phyloP scores from a whole-genome alignment of 306 rosid genomes.

The Astragalus glycyphyllos region DNA sequence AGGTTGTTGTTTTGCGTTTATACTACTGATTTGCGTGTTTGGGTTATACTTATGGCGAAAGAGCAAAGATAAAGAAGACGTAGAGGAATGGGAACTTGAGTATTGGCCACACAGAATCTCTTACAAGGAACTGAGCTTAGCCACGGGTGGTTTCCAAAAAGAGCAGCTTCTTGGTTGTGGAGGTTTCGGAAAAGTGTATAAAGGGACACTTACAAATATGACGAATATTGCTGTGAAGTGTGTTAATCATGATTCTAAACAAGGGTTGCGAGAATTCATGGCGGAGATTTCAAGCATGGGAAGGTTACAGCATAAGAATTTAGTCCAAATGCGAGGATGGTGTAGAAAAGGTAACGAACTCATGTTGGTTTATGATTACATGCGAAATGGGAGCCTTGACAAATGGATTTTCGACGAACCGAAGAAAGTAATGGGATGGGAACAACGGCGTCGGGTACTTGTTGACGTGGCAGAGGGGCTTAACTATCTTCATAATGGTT shows the following conservation, averaged over 20 bases:
- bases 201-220: slow-evolving; percentile 59
- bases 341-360: slow-evolving; percentile 73
- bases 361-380: slow-evolving; percentile 85
- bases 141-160: slow-evolving; percentile 62
- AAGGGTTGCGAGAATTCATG: slow-evolving; percentile 90
- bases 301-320: slow-evolving; percentile 82
- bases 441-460: slow-evolving; percentile 63
- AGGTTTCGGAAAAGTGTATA: slow-evolving; percentile 88
- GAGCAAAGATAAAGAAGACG: slow-evolving; percentile 42
- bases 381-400: slow-evolving; percentile 93
- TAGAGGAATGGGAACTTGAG: slow-evolving; percentile 90
- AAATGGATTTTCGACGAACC: slow-evolving; percentile 74
- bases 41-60: slow-evolving; percentile 58
- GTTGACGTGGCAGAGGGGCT: slow-evolving; percentile 89
- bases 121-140: slow-evolving; percentile 65
- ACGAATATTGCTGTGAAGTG: slow-evolving; percentile 84
- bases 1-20: slow-evolving; percentile 45
- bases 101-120: slow-evolving; percentile 93
- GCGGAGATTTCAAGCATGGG: slow-evolving; percentile 96
- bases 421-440: slow-evolving; percentile 57
- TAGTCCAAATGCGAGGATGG: slow-evolving; percentile 96
- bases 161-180: slow-evolving; percentile 71
- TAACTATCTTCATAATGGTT: slow-evolving; percentile 84
- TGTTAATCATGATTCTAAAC: slow-evolving; percentile 90
- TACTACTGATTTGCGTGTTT: not conserved